Percentiles rank a stretch among this genome's conserved stretches.
Evolutionary conservation across 2,329 filamentous ascomycete species (phyloP).

Genomic region (Akanthomyces muscarius): DNA sequence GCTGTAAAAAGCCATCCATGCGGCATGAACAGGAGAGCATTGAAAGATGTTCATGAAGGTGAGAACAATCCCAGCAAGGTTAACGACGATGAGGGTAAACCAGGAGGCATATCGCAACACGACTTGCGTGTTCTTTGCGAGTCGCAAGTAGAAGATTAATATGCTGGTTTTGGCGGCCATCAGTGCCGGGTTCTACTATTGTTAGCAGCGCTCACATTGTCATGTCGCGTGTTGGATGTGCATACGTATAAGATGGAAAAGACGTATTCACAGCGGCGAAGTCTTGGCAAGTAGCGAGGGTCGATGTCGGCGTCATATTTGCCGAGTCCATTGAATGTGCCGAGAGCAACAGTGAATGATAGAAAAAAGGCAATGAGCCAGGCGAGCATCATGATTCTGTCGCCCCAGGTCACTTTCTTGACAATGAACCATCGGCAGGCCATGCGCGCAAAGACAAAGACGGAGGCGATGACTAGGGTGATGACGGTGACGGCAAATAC

Average conservation of each 20-base stretch:
- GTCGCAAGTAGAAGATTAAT: slow-evolving; percentile 80
- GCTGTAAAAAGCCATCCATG: slow-evolving; percentile 48
- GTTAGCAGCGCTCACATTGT: not conserved
- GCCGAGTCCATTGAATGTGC: slow-evolving; percentile 63
- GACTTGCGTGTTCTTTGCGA: slow-evolving; percentile 72
- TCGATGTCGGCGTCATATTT: slow-evolving; percentile 60
- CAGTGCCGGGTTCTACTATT: slow-evolving; percentile 73
- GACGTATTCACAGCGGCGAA: slow-evolving; percentile 60
- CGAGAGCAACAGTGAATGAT: slow-evolving; percentile 62
- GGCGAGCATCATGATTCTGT: slow-evolving; percentile 74
- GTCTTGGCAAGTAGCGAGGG: slow-evolving; percentile 40
- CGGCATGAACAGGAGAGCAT: slow-evolving; percentile 69
- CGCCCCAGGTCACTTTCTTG: slow-evolving; percentile 67
- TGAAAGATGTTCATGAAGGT: slow-evolving; percentile 87
- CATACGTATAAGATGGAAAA: slow-evolving; percentile 61
- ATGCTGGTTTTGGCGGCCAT: slow-evolving; percentile 95
- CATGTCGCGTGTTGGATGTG: slow-evolving; percentile 8
- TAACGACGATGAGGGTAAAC: slow-evolving; percentile 71
- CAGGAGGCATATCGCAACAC: slow-evolving; percentile 81
- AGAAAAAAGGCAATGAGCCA: slow-evolving; percentile 70
- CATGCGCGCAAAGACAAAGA: slow-evolving; percentile 73
- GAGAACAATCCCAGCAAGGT: slow-evolving; percentile 70
- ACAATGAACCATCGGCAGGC: slow-evolving; percentile 71
- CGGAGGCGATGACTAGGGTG: slow-evolving; percentile 64
- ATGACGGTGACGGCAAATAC: slow-evolving; percentile 68